Conservation (phyloP, 1,284 basidiomycete genomes). For the Irpex sp. region DNA sequence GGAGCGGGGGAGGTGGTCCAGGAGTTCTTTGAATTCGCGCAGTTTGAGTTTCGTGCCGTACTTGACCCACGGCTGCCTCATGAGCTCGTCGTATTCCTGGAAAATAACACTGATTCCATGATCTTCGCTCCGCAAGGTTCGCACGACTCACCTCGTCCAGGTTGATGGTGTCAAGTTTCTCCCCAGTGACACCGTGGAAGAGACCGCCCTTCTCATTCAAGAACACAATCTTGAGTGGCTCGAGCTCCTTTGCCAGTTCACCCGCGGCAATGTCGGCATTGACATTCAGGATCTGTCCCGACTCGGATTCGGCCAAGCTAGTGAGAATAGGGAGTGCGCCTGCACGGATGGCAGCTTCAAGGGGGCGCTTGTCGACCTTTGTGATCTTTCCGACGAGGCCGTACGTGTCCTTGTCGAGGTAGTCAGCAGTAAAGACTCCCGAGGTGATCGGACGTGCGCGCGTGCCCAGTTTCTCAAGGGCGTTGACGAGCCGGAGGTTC, state of each 20-base stretch:
- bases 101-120: slow-evolving; percentile 9
- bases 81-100: slow-evolving; percentile 92
- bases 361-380: slow-evolving; percentile 88
- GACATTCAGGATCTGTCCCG: slow-evolving; percentile 95
- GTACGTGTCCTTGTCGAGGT: slow-evolving; percentile 91
- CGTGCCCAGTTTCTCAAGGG: slow-evolving; percentile 89
- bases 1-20: slow-evolving; percentile 96
- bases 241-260: slow-evolving; percentile 92
- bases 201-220: slow-evolving; percentile 98
- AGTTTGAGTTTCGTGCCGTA: slow-evolving; percentile 99
- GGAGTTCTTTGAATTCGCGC: slow-evolving; percentile 98
- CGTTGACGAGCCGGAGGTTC: slow-evolving; percentile 88
- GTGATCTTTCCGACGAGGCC: slow-evolving; percentile 94
- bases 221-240: slow-evolving; percentile 99
- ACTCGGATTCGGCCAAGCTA: slow-evolving; percentile 84
- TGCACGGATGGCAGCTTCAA: slow-evolving; percentile 92
- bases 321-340: slow-evolving; percentile 93
- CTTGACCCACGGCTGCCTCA: slow-evolving; percentile 99
- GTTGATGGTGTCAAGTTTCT: slow-evolving; percentile 96
- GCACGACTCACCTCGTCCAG: slow-evolving; percentile 77
- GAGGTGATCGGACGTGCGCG: slow-evolving; percentile 94
- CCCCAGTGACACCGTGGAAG: slow-evolving; percentile 94
- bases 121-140: neutral
- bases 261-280: slow-evolving; percentile 97
- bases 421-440: slow-evolving; percentile 93